Evolutionary conservation across 495 filamentous ascomycete species (phyloP), one percentile per base, ranked within the genome.

Genomic region (Xylaria sp.): DNA sequence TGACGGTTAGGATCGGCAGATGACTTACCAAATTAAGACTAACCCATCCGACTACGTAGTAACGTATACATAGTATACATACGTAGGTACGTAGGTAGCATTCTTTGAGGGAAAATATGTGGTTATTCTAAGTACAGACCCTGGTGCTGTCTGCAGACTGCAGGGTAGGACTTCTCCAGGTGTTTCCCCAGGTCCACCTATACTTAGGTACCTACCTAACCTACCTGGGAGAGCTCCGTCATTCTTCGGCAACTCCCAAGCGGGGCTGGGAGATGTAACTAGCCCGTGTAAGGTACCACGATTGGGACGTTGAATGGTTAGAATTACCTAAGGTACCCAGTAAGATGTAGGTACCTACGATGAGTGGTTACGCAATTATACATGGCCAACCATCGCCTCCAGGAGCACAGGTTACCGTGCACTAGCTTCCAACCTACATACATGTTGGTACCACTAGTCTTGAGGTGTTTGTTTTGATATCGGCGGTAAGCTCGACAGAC

Each of bases 361-460:
- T n/a, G 64, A 35, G 48, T 46, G 66, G 53, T 61, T 68, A 68
- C 66, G 66, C 66, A 68, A 61, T 68, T 68, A 40, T 59, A 68
- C 66, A 61, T 68, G 65, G 52, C 52, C 31, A 11, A 31, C 29
- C 29, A 37, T n/a, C 33, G 19, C 33, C 57, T 21, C 52, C 5
- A 17, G 48, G 2, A 50, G 21, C 48, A 8, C n/a, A n/a, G 48
- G n/a, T 7, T n/a, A n/a, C 50, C 24, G 31, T 59, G n/a, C n/a
- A n/a, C n/a, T n/a, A n/a, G n/a, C n/a, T n/a, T n/a, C n/a, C n/a
- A n/a, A n/a, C n/a, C n/a, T n/a, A n/a, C n/a, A n/a, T n/a, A n/a
- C n/a, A n/a, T n/a, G n/a, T n/a, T n/a, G n/a, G n/a, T 19, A 37
- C 26, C 62, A 61, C 58, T 19, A 37, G 44, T 21, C 61, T 43